Evolutionary conservation across 2,329 filamentous ascomycete genomes (phyloP), one percentile per base, ranked within the genome.

Genomic region (Colletotrichum chrysophilum): DNA sequence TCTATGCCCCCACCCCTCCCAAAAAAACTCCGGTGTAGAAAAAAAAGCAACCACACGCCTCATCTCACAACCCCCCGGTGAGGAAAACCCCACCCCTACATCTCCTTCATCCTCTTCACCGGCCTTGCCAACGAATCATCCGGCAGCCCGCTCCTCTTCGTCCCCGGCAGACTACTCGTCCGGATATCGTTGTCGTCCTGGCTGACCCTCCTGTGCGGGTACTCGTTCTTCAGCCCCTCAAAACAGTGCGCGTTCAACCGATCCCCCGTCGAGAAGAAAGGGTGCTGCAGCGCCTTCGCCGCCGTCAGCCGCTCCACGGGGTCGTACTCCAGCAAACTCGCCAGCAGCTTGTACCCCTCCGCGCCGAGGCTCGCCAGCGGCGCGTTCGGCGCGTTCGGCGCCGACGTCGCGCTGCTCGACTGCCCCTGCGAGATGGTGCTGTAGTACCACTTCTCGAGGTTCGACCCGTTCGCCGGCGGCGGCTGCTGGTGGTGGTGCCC

Each of bases 181-280:
- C 95, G 90, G 72, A 98, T 98, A 84, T 98, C 97, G 80, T 98
- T 98, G 82, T 98, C 96, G 81, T 99, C 97, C 80, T 97, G 94
- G 80, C 94, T 98, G 55, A 99, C 96, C 65, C 96, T 91, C 9
- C 97, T 91, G 81, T 96, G 93, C 0, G 97, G 97, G 83, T 99
- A 99, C 81, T 97, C 95, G 77, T 92, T 92, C 84, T 95, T 95
- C 68, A 96, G 89, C 0, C 96, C 96, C 81, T 98, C 95, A 79
- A 99, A 99, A 82, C 96, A 98, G 82, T 98, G 97, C 52, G 92
- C 89, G 55, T 91, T 94, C 21, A 97, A 91, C 76, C 92, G 91
- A 26, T 94, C 93, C 4, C 93, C 93, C 80, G 92, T 93, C 38
- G 88, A 91, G 83, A 99, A 99, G 84, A 98, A 98, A 0, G 94